These are phyloP conservation scores for Populus tomentosa DNA, from an alignment of 441 rosid species.

Conservation along the genomic window DNA sequence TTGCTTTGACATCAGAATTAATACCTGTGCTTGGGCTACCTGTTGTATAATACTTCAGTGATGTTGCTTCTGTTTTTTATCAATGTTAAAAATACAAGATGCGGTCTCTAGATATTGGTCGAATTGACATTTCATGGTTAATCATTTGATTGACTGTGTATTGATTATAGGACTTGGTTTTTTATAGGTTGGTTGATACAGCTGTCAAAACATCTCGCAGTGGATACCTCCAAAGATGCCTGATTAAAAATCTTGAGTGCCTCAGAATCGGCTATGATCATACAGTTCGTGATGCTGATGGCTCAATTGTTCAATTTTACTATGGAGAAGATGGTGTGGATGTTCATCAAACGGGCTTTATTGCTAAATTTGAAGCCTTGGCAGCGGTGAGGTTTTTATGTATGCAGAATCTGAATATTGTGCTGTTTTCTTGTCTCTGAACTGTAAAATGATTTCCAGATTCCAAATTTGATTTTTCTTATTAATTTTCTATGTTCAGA, in stretches of 20 bases:
- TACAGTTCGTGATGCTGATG: constrained; percentile 97
- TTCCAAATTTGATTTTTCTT: constrained; percentile 8
- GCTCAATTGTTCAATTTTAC: constrained; percentile 84
- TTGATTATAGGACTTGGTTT: constrained; percentile 20
- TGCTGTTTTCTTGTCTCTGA: constrained; percentile 13
- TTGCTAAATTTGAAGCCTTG: constrained; percentile 67
- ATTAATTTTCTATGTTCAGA: constrained; percentile 43
- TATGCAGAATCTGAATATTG: constrained; percentile 10
- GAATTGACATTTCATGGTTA: not conserved
- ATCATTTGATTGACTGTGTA: constrained; percentile 4
- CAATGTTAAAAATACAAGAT: not conserved
- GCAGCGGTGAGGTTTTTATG: constrained; percentile 43
- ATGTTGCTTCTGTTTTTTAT: not conserved
- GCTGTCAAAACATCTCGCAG: constrained; percentile 99
- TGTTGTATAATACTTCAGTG: not conserved
- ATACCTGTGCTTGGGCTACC: not conserved
- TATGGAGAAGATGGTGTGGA: constrained; percentile 99
- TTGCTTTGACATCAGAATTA: not conserved
- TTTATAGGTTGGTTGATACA: constrained; percentile 89
- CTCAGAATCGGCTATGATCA: constrained; percentile 87
- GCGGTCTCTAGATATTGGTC: not conserved
- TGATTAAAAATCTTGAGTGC: constrained; percentile 95
- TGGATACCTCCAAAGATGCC: constrained; percentile 99
- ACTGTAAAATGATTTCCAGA: not conserved
- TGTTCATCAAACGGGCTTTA: constrained; percentile 86